A percentile compares a stretch with the other conserved stretches of the same genome.
phyloP scores from a whole-genome alignment of 805 yeast genomes.

The Zygosaccharomyces rouxii region DNA sequence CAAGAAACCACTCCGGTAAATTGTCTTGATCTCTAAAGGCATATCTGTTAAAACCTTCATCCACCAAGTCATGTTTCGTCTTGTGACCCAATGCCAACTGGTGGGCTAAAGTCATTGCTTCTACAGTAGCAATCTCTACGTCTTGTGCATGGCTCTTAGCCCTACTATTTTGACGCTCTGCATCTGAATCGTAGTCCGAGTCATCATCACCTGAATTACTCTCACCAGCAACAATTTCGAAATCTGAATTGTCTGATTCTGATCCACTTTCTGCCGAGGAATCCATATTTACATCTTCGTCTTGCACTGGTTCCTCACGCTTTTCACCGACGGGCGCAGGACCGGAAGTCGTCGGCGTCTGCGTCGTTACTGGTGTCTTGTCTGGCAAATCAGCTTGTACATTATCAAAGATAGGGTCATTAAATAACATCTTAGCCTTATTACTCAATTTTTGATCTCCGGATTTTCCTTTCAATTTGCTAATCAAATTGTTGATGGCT shows the following conservation, averaged over 20 bases:
- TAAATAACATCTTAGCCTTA: slow-evolving; percentile 45
- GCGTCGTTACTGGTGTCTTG: slow-evolving; percentile 9
- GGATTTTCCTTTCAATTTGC: slow-evolving; percentile 49
- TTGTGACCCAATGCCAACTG: slow-evolving; percentile 87
- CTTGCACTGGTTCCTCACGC: slow-evolving; percentile 7
- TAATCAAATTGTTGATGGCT: slow-evolving; percentile 55
- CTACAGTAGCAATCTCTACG: slow-evolving; percentile 83
- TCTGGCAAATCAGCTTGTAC: slow-evolving; percentile 39
- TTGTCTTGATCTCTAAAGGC: slow-evolving; percentile 89
- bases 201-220: slow-evolving; percentile 36
- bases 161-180: slow-evolving; percentile 43
- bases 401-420: slow-evolving; percentile 50
- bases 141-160: slow-evolving; percentile 51
- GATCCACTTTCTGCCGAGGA: slow-evolving; percentile 13
- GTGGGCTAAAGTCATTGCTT: slow-evolving; percentile 97
- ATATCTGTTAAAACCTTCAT: slow-evolving; percentile 88
- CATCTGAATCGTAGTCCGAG: slow-evolving; percentile 50
- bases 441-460: slow-evolving; percentile 36
- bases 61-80: slow-evolving; percentile 77
- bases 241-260: slow-evolving; percentile 34
- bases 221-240: slow-evolving; percentile 46
- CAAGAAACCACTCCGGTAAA: slow-evolving; percentile 94
- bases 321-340: slow-evolving; percentile 23
- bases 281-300: slow-evolving; percentile 18
- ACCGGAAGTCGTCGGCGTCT: not conserved